phyloP scores from a whole-genome alignment of 108 stramenopile species.

The Fragilaria radians region DNA sequence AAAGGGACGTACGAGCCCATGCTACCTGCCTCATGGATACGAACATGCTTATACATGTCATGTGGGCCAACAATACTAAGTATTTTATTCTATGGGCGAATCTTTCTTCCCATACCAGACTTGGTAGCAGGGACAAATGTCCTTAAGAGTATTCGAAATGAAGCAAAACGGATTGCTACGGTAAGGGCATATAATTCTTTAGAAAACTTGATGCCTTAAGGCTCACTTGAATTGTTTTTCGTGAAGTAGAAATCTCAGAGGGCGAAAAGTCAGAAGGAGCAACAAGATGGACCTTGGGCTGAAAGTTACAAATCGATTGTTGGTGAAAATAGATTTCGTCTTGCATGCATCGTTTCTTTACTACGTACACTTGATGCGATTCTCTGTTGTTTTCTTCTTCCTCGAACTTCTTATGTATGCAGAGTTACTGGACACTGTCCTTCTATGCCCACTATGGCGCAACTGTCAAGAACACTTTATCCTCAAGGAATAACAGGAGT shows the following conservation, averaged over 20 bases:
- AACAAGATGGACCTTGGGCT: slow-evolving; percentile 49
- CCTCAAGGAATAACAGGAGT: slow-evolving; percentile 43
- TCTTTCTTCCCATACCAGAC: slow-evolving; percentile 64
- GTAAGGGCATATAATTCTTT: slow-evolving; percentile 3
- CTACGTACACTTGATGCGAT: slow-evolving; percentile 45
- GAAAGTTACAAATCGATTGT: slow-evolving; percentile 57
- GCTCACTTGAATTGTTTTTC: background rate
- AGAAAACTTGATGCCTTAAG: background rate
- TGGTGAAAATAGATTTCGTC: slow-evolving; percentile 56
- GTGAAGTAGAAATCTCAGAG: slow-evolving; percentile 19
- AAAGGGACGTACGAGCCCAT: slow-evolving; percentile 15
- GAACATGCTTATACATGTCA: slow-evolving; percentile 15
- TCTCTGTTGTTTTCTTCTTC: slow-evolving; percentile 41
- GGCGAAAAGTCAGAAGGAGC: slow-evolving; percentile 14
- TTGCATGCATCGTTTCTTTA: slow-evolving; percentile 33
- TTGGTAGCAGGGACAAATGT: slow-evolving; percentile 65
- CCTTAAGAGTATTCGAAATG: slow-evolving; percentile 44
- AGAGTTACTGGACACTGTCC: slow-evolving; percentile 59
- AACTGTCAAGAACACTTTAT: slow-evolving; percentile 27
- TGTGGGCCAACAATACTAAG: slow-evolving; percentile 3
- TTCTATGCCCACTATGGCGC: slow-evolving; percentile 30
- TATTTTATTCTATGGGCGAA: slow-evolving; percentile 36
- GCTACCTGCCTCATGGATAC: slow-evolving; percentile 13
- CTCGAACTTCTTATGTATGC: slow-evolving; percentile 47
- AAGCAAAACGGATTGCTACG: slow-evolving; percentile 24